Evolutionary conservation across 768 basidiomycete genomes (phyloP).

Genomic region (Pulveroboletus sp.): DNA sequence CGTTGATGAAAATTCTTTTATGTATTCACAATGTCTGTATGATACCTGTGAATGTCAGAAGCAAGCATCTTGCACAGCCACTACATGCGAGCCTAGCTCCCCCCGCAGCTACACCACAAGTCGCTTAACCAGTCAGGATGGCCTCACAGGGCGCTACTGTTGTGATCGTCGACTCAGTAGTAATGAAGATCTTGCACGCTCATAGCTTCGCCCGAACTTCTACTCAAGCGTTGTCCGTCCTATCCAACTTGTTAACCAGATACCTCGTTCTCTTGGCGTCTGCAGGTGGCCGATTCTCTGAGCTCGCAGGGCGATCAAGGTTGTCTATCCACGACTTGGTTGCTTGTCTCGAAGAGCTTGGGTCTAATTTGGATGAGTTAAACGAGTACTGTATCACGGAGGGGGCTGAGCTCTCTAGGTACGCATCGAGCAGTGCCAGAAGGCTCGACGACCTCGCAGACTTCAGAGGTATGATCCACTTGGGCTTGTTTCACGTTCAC

Average conservation of each 20-base stretch:
- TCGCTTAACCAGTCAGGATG: slow-evolving; percentile 10
- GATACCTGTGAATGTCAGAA: not conserved
- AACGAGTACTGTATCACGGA: slow-evolving; percentile 61
- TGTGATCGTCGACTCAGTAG: slow-evolving; percentile 62
- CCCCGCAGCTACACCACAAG: not conserved
- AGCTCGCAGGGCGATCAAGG: slow-evolving; percentile 64
- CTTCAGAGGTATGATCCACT: slow-evolving; percentile 54
- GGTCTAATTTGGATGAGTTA: slow-evolving; percentile 66
- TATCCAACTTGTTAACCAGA: slow-evolving; percentile 72
- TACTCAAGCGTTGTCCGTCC: slow-evolving; percentile 59
- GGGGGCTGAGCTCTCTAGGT: slow-evolving; percentile 63
- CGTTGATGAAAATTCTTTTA: not conserved
- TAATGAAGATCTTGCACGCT: slow-evolving; percentile 68
- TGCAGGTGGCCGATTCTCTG: slow-evolving; percentile 67
- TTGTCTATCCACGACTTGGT: slow-evolving; percentile 58
- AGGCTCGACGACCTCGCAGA: slow-evolving; percentile 71
- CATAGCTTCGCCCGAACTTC: slow-evolving; percentile 76
- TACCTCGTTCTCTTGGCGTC: slow-evolving; percentile 64
- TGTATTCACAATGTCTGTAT: not conserved
- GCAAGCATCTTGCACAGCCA: slow-evolving; percentile 4
- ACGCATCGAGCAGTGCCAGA: slow-evolving; percentile 57
- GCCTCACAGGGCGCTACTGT: slow-evolving; percentile 42
- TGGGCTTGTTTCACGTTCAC: not conserved
- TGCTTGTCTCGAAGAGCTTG: slow-evolving; percentile 68
- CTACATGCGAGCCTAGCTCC: not conserved